Evolutionary conservation across 768 basidiomycete genomes (phyloP).

Genomic region (Boletus barrowsii): DNA sequence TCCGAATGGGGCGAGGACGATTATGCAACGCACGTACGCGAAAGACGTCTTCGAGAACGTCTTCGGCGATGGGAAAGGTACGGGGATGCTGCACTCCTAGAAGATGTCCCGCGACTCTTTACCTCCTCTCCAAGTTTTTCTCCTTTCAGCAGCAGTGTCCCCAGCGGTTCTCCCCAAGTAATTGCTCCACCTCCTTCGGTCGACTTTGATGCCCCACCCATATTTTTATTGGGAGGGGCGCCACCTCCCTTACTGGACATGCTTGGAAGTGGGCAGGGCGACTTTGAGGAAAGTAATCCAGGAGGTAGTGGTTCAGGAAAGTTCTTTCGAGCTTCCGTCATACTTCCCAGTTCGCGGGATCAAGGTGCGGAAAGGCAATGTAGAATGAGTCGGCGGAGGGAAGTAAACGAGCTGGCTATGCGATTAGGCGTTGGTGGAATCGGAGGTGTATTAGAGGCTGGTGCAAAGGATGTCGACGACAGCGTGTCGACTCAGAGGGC

Average conservation of each 20-base stretch:
- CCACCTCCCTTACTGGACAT: slow-evolving; percentile 26
- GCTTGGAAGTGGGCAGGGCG: slow-evolving; percentile 15
- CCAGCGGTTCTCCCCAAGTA: slow-evolving; percentile 12
- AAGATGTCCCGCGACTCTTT: slow-evolving; percentile 60
- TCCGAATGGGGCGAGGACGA: slow-evolving; percentile 68
- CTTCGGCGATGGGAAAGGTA: slow-evolving; percentile 73
- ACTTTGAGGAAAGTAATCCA: slow-evolving; percentile 15
- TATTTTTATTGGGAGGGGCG: slow-evolving; percentile 24
- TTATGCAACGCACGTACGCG: slow-evolving; percentile 60
- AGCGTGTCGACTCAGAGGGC: not conserved
- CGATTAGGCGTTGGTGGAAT: slow-evolving; percentile 79
- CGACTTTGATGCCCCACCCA: slow-evolving; percentile 25
- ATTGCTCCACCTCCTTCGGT: slow-evolving; percentile 26
- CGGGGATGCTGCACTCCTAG: slow-evolving; percentile 49
- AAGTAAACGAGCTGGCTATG: slow-evolving; percentile 79
- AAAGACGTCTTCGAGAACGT: slow-evolving; percentile 68
- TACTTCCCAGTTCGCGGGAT: slow-evolving; percentile 65
- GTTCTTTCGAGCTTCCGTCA: slow-evolving; percentile 68
- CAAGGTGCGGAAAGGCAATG: slow-evolving; percentile 49
- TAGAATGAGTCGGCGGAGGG: slow-evolving; percentile 60
- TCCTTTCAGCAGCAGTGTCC: not conserved
- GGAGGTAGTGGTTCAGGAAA: slow-evolving; percentile 18
- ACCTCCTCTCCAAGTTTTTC: slow-evolving; percentile 22
- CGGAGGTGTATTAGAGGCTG: slow-evolving; percentile 58
- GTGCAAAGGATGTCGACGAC: not conserved